Base-by-base conservation (phyloP, 2,329 filamentous ascomycete species). In the Raffaelea ambrosiae region DNA sequence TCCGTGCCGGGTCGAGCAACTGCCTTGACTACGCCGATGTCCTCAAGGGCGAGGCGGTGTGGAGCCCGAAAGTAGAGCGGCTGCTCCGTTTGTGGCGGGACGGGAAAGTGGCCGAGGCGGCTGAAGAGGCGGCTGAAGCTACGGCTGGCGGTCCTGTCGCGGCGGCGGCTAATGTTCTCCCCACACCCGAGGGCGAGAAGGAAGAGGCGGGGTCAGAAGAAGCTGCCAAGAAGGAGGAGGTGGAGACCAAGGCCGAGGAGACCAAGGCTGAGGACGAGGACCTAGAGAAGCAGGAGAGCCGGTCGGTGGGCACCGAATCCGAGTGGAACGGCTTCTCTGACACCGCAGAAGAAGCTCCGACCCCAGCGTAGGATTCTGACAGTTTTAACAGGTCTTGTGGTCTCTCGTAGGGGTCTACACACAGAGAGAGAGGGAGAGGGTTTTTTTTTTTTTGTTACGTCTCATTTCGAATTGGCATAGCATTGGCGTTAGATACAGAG, bases 1-100 rank as follows among this genome's bases (percentile, higher is more conserved):
- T 94, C 59, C 75, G 77, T 48, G 69, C 95, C 0, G 81, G 79
- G 2, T 73, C 77, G 31, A 66, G 70, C 4, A 90, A 87, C 59
- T 84, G 88, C 46, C 65, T 96, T 19, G 85, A 93, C 56, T 95
- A 86, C 61, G 71, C 79, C 11, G 88, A 95, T 53, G 67, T 96
- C 4, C 74, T 74, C 48, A 77, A 83, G 54, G 88, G 86, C 1
- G 88, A 95, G 63, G 76, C 81, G 1, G 79, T 86, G 9, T 97
- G 91, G 90, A 87, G 78, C 0, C 86, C 88, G 0, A 77, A 88
- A 62, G 73, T 97, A 1, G 63, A 76, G 56, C 61, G 63, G 16
- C 73, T 82, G 60, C 64, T 88, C 47, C 46, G 53, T 8, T 48
- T 59, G 36, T 66, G 63, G 62, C 43, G 48, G 20, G 46, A 49